phyloP scores from a whole-genome alignment of 164 flowering plant genomes.

The Cinnamomum chago region DNA sequence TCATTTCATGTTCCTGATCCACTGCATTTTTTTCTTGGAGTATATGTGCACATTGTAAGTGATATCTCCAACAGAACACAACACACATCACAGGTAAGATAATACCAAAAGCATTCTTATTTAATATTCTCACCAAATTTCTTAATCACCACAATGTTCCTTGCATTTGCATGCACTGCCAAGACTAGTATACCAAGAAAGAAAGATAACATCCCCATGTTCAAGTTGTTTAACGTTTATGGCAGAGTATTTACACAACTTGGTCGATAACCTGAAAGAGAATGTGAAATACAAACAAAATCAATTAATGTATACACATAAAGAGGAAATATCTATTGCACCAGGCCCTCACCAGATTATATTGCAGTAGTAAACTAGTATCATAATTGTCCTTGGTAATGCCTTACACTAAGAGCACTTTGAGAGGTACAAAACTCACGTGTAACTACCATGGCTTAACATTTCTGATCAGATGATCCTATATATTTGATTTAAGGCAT shows the following conservation, averaged over 20 bases:
- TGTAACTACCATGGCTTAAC: too few relatives aligned
- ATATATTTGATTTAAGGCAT: too few relatives aligned
- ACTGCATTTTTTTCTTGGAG: too few relatives aligned
- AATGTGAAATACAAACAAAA: not conserved
- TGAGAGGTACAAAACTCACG: too few relatives aligned
- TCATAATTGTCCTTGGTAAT: not conserved
- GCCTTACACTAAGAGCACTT: too few relatives aligned
- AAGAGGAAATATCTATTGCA: not conserved
- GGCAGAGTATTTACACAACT: not conserved
- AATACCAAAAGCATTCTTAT: not conserved
- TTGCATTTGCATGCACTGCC: not conserved
- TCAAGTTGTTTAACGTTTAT: not conserved
- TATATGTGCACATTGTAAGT: not conserved
- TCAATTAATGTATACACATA: not conserved
- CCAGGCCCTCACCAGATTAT: not conserved
- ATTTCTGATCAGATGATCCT: too few relatives aligned
- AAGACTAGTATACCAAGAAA: not conserved
- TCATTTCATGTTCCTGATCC: not conserved
- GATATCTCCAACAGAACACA: not conserved
- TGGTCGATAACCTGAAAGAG: not conserved
- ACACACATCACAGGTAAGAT: not conserved
- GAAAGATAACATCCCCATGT: not conserved
- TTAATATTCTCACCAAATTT: not conserved
- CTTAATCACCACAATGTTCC: slow-evolving; percentile 7
- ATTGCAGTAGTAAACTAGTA: not conserved